Evolutionary conservation across 441 rosid genomes (phyloP).

Genomic region (Monsonia emarginata): DNA sequence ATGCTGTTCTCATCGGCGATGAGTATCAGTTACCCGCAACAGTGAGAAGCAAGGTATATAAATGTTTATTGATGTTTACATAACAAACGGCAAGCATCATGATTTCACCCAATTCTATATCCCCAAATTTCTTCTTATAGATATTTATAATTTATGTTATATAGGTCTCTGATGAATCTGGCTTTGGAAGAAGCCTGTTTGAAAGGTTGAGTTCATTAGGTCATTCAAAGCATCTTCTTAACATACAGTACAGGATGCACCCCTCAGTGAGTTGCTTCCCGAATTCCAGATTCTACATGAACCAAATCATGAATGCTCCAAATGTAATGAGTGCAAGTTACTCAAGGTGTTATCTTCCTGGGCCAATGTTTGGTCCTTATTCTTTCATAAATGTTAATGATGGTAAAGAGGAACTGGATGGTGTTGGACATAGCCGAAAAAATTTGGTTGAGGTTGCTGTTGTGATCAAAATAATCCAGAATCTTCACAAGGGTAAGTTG

Average conservation of each 20-base stretch:
- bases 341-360: not conserved
- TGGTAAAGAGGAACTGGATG: slow-evolving; percentile 6
- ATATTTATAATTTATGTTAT: not conserved
- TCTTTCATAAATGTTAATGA: slow-evolving; percentile 11
- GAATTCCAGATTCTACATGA: not conserved
- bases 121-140: not conserved
- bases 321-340: not conserved
- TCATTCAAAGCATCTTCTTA: slow-evolving; percentile 9
- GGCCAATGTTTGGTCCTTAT: slow-evolving; percentile 13
- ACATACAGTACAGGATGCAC: slow-evolving; percentile 14
- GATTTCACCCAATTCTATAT: not conserved
- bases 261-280: slow-evolving; percentile 11
- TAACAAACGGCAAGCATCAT: not conserved
- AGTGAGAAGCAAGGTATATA: slow-evolving; percentile 13
- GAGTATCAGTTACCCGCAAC: slow-evolving; percentile 13
- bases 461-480: slow-evolving; percentile 7
- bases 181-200: slow-evolving; percentile 13
- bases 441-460: slow-evolving; percentile 12
- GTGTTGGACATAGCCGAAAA: slow-evolving; percentile 6
- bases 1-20: slow-evolving; percentile 9
- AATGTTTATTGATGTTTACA: not conserved
- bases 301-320: slow-evolving; percentile 7
- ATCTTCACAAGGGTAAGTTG: not conserved
- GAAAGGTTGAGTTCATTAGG: slow-evolving; percentile 8
- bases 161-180: slow-evolving; percentile 12